Evolutionary conservation across 2,329 filamentous ascomycete genomes (phyloP), one percentile per base, ranked within the genome.

Genomic region (Paradendryphiella salina): DNA sequence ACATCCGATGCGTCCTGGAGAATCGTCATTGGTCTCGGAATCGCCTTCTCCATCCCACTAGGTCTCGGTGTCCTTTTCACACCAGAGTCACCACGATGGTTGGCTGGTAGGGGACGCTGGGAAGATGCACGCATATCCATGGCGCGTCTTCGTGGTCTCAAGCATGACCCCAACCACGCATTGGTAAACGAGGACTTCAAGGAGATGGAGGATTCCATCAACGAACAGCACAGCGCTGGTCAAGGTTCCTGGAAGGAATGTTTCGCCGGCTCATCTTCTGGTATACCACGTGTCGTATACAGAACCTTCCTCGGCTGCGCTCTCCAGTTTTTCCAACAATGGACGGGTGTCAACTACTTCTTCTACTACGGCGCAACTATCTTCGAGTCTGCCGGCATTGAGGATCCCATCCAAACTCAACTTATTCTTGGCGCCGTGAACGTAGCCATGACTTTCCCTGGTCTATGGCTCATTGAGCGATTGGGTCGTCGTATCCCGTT

Each of bases 401-500:
- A 79, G 1, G 85, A 90, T 69, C 82, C 83, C 14, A 87, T 85
- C 61, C 54, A 68, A 38, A 57, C 56, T 11, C 65, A 69, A 21
- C 57, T 71, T 14, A 70, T 70, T 39, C 67, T 69, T 8, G 79
- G 79, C 46, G 82, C 80, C 5, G 84, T 89, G 57, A 90, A 90
- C 61, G 85, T 89, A 9, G 79, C 76, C 54, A 82, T 81, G 67
- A 88, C 86, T 13, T 83, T 89, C 56, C 79, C 80, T 29, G 86
- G 85, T 23, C 77, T 90, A 4, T 89, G 83, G 57, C 77, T 89
- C 17, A 85, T 89, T 0, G 85, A 89, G 64, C 80, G 80, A 55
- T 85, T 80, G 50, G 86, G 86, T 28, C 83, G 87, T n/a, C 83
- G 87, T 37, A 81, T 81, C 69, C 86, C 85, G 3, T 76, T 90